Conservation (phyloP, 768 basidiomycete genomes). For the Tulasnella sp. region DNA sequence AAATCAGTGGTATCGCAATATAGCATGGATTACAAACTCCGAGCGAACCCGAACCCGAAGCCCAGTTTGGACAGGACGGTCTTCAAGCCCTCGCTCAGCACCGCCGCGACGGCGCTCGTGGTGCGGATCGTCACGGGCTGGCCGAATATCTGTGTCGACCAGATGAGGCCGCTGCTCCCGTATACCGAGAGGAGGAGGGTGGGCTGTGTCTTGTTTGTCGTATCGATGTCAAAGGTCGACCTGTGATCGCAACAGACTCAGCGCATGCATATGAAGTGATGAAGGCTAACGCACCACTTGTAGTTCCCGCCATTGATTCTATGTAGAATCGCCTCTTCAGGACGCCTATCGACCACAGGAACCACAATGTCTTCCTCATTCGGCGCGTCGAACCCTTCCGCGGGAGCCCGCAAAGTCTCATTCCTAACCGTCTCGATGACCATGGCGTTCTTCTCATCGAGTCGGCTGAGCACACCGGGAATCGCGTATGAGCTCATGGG, state of each 20-base stretch:
- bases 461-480: slow-evolving; percentile 45
- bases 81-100: neutral
- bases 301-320: slow-evolving; percentile 37
- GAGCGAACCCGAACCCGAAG: too few relatives aligned
- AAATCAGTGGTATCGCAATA: too few relatives aligned
- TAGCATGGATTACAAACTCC: too few relatives aligned
- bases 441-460: slow-evolving; percentile 9
- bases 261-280: neutral
- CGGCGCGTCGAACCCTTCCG: slow-evolving; percentile 26
- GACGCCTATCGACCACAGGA: slow-evolving; percentile 21
- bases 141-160: slow-evolving; percentile 21
- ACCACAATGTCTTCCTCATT: slow-evolving; percentile 20
- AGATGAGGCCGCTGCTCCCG: slow-evolving; percentile 45
- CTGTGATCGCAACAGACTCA: slow-evolving; percentile 26
- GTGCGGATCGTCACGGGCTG: neutral
- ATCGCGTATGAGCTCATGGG: slow-evolving; percentile 48
- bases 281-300: slow-evolving; percentile 40
- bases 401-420: slow-evolving; percentile 23
- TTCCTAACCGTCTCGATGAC: neutral
- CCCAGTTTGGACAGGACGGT: slow-evolving; percentile 42
- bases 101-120: neutral
- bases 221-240: slow-evolving; percentile 61
- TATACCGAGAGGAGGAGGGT: slow-evolving; percentile 43
- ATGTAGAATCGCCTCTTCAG: slow-evolving; percentile 35
- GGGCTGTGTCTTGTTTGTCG: slow-evolving; percentile 39